phyloP scores from a whole-genome alignment of 2,329 filamentous ascomycete genomes.

The Alternaria sp. region DNA sequence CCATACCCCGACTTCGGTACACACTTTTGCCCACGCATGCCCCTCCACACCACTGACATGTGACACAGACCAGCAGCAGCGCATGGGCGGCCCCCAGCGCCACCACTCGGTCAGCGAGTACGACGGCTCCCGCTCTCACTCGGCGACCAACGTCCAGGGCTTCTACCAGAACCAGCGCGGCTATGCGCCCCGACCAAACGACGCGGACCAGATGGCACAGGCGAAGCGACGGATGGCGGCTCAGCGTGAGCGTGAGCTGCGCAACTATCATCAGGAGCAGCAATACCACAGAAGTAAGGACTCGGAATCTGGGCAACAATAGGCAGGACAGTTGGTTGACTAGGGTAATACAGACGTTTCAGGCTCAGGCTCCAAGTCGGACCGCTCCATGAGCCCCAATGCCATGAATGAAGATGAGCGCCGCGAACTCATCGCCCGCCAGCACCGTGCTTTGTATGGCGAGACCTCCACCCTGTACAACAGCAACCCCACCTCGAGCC shows the following conservation, averaged over 20 bases:
- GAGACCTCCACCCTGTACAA: slow-evolving; percentile 72
- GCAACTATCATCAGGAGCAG: slow-evolving; percentile 99
- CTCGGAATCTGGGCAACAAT: slow-evolving; percentile 74
- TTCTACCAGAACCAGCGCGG: slow-evolving; percentile 88
- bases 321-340: slow-evolving; percentile 51
- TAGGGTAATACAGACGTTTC: slow-evolving; percentile 73
- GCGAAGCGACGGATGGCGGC: slow-evolving; percentile 99
- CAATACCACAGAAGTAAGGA: slow-evolving; percentile 99
- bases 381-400: slow-evolving; percentile 82
- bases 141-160: slow-evolving; percentile 81
- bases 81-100: slow-evolving; percentile 70
- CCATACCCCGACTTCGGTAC: slow-evolving; percentile 66
- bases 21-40: slow-evolving; percentile 9
- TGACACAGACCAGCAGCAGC: slow-evolving; percentile 63
- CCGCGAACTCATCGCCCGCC: slow-evolving; percentile 92
- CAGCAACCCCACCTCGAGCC: slow-evolving; percentile 69
- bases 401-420: slow-evolving; percentile 95
- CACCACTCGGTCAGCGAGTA: slow-evolving; percentile 87
- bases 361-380: slow-evolving; percentile 77
- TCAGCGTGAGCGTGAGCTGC: slow-evolving; percentile 97
- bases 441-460: slow-evolving; percentile 92
- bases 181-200: slow-evolving; percentile 84
- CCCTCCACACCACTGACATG: slow-evolving; percentile 17
- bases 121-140: slow-evolving; percentile 75
- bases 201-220: slow-evolving; percentile 98